A percentile compares a stretch with the other conserved stretches of the same genome.
Conservation (phyloP, 2,329 filamentous ascomycete genomes). For the Gremmenia infestans region DNA sequence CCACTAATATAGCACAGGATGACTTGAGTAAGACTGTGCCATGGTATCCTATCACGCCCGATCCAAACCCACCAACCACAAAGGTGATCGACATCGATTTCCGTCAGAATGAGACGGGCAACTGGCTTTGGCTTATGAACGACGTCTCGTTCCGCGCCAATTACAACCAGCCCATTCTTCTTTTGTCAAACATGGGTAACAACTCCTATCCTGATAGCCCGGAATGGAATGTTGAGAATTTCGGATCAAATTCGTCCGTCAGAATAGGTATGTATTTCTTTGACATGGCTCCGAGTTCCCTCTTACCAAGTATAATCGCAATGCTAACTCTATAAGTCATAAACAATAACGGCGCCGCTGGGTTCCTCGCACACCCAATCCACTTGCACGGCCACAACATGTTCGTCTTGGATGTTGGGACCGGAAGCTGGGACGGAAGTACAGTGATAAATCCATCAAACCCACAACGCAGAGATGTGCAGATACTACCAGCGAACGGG, state of each 20-base stretch:
- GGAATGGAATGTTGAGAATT: constrained; percentile 53
- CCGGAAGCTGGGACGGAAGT: constrained; percentile 21
- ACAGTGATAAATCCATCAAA: constrained; percentile 39
- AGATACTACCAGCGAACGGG: constrained; percentile 39
- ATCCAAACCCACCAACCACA: constrained; percentile 15
- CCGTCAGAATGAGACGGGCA: constrained; percentile 44
- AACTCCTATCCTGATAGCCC: constrained; percentile 45
- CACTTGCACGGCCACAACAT: constrained; percentile 69
- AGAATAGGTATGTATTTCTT: constrained; percentile 48
- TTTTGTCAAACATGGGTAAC: constrained; percentile 48
- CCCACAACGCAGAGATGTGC: constrained; percentile 47
- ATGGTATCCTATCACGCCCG: constrained; percentile 19
- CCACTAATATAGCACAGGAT: constrained; percentile 9
- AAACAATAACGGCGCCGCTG: constrained; percentile 38
- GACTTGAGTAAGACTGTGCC: constrained; percentile 17
- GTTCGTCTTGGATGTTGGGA: constrained; percentile 54
- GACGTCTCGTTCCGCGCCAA: constrained; percentile 43
- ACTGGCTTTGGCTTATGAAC: constrained; percentile 45
- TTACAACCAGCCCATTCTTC: constrained; percentile 55
- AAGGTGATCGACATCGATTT: constrained; percentile 34
- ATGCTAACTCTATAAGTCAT: constrained; percentile 29
- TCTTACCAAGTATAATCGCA: neutral
- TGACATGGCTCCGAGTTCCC: constrained; percentile 36
- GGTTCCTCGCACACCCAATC: constrained; percentile 54
- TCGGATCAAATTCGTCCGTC: constrained; percentile 44